These are phyloP conservation scores for Fusarium xylarioides DNA, from an alignment of 2,329 filamentous ascomycete species.

Conservation along the genomic window DNA sequence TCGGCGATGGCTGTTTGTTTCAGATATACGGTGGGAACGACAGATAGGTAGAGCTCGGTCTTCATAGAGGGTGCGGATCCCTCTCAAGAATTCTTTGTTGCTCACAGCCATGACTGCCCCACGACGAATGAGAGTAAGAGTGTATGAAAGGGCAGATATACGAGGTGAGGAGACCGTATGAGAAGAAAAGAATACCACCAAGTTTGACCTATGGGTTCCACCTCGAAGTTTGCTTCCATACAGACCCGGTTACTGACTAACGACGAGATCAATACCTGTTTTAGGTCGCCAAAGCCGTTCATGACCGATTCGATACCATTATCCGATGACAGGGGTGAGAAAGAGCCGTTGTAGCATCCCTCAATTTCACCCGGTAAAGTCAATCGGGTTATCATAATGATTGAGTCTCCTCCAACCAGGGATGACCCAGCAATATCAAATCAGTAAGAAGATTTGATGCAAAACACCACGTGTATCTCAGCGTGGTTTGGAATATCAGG, in stretches of 20 bases:
- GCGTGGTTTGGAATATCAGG: neutral
- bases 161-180: neutral
- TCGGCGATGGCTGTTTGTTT: neutral
- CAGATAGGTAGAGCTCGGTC: neutral
- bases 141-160: neutral
- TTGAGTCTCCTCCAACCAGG: neutral
- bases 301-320: neutral
- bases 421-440: neutral
- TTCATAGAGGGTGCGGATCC: neutral
- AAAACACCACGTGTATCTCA: neutral
- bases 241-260: neutral
- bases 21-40: neutral
- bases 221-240: neutral
- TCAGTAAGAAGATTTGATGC: neutral
- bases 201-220: neutral
- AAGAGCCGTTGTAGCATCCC: neutral
- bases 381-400: constrained; percentile 2
- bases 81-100: neutral
- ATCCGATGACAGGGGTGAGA: neutral
- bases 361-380: neutral
- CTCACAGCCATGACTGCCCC: neutral
- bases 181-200: neutral
- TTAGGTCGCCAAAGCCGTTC: neutral
- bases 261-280: neutral
- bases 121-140: neutral